These are phyloP conservation scores for Cercospora zeina DNA, from an alignment of 2,329 filamentous ascomycete species.

Conservation along the genomic window DNA sequence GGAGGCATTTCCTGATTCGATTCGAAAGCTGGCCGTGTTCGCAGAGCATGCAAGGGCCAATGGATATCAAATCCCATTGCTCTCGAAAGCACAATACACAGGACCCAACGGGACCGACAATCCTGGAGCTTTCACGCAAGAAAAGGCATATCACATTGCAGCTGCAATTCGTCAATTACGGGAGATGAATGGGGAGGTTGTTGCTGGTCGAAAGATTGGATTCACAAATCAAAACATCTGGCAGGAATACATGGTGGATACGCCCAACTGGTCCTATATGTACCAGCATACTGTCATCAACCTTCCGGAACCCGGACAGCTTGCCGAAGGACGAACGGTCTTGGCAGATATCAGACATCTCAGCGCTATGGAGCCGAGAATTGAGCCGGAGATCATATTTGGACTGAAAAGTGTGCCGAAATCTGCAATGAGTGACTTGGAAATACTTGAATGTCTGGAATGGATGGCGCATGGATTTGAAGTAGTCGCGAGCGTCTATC, in stretches of 20 bases:
- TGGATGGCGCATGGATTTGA: slow-evolving; percentile 31
- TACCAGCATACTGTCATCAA: slow-evolving; percentile 30
- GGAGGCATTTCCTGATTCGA: slow-evolving; percentile 25
- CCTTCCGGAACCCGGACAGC: slow-evolving; percentile 22
- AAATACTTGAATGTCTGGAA: slow-evolving; percentile 26
- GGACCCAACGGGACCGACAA: slow-evolving; percentile 11
- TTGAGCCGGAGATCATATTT: slow-evolving; percentile 30
- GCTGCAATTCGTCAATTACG: slow-evolving; percentile 30
- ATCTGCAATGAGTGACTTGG: slow-evolving; percentile 25
- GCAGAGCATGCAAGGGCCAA: slow-evolving; percentile 30
- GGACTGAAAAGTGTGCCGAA: slow-evolving; percentile 23
- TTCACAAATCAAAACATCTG: slow-evolving; percentile 29
- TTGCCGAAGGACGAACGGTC: slow-evolving; percentile 25
- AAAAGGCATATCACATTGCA: slow-evolving; percentile 29
- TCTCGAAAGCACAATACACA: slow-evolving; percentile 27
- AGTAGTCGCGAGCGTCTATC: slow-evolving; percentile 27
- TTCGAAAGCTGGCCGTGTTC: slow-evolving; percentile 30
- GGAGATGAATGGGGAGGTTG: slow-evolving; percentile 31
- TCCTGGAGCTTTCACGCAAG: slow-evolving; percentile 25
- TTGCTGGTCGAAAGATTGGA: slow-evolving; percentile 29
- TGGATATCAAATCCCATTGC: slow-evolving; percentile 31
- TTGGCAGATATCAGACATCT: slow-evolving; percentile 28
- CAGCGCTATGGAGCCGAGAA: slow-evolving; percentile 28
- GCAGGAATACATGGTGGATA: slow-evolving; percentile 28
- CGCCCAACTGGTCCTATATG: slow-evolving; percentile 29